Evolutionary conservation across 306 rosid species (phyloP).

Genomic region (Dryas alaskensis): DNA sequence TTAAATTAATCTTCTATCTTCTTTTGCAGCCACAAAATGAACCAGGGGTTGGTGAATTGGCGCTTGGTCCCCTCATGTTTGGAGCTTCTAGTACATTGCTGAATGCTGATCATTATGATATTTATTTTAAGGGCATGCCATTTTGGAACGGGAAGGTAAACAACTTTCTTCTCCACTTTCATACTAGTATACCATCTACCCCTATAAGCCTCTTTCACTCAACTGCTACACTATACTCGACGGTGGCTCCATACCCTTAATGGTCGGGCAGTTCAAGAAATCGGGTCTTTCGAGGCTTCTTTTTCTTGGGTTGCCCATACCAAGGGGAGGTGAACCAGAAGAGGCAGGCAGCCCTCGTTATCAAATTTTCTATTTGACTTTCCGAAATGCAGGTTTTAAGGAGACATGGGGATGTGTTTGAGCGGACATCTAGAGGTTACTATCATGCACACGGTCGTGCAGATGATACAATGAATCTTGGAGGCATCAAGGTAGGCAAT

Average conservation of each 20-base stretch:
- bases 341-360: no score
- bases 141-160: conserved; percentile 70
- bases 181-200: neutral
- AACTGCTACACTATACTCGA: no score
- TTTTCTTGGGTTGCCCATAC: no score
- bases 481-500: conserved; percentile 84
- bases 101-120: conserved; percentile 80
- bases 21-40: conserved; percentile 55
- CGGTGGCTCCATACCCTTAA: no score
- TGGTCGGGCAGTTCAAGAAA: no score
- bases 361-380: conserved; percentile 21
- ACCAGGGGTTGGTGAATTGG: conserved; percentile 95
- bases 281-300: no score
- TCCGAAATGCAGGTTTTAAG: conserved; percentile 56
- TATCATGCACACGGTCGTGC: conserved; percentile 96
- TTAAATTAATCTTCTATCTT: conserved; percentile 15
- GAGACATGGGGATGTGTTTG: conserved; percentile 95
- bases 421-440: conserved; percentile 71
- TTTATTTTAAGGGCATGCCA: conserved; percentile 93
- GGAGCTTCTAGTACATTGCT: conserved; percentile 77
- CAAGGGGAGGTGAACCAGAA: no score
- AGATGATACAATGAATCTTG: conserved; percentile 97
- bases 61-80: conserved; percentile 76
- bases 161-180: conserved; percentile 26
- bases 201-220: no score